Conservation (phyloP, 352 stramenopile species). For the Phytophthora hybrid region DNA sequence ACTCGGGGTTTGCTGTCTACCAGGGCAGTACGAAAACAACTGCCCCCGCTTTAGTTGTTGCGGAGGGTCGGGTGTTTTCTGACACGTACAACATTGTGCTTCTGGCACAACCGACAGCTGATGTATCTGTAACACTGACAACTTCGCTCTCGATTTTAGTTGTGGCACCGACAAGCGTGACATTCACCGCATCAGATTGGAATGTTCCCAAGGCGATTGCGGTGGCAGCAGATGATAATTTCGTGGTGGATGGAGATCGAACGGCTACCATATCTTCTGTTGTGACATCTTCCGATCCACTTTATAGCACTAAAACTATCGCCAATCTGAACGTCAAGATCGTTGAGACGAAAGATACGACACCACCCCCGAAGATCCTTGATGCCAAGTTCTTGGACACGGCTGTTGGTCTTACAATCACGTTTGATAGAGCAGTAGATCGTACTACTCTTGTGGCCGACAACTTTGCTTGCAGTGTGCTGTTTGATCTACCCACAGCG, state of each 20-base stretch:
- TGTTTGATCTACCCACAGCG: slow-evolving; percentile 59
- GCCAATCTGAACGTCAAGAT: slow-evolving; percentile 52
- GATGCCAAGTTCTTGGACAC: slow-evolving; percentile 65
- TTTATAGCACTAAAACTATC: slow-evolving; percentile 46
- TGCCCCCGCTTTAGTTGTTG: slow-evolving; percentile 51
- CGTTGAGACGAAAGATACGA: slow-evolving; percentile 68
- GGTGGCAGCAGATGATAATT: slow-evolving; percentile 60
- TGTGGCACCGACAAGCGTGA: slow-evolving; percentile 42
- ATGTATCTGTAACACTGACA: slow-evolving; percentile 44
- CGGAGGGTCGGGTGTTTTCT: slow-evolving; percentile 54
- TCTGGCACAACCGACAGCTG: slow-evolving; percentile 48
- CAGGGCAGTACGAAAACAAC: slow-evolving; percentile 47
- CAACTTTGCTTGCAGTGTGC: slow-evolving; percentile 54
- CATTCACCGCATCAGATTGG: slow-evolving; percentile 57
- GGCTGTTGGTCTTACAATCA: slow-evolving; percentile 48
- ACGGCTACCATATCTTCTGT: slow-evolving; percentile 39
- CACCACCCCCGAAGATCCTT: slow-evolving; percentile 60
- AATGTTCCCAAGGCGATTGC: slow-evolving; percentile 53
- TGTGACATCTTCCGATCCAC: slow-evolving; percentile 36
- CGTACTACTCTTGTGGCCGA: slow-evolving; percentile 37
- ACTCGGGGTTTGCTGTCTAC: slow-evolving; percentile 53
- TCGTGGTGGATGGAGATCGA: slow-evolving; percentile 53
- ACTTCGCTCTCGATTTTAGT: slow-evolving; percentile 52
- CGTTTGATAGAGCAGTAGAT: slow-evolving; percentile 61
- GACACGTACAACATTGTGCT: slow-evolving; percentile 63